These are phyloP conservation scores for Phoma sp. DNA, from an alignment of 2,329 filamentous ascomycete species.

Conservation along the genomic window DNA sequence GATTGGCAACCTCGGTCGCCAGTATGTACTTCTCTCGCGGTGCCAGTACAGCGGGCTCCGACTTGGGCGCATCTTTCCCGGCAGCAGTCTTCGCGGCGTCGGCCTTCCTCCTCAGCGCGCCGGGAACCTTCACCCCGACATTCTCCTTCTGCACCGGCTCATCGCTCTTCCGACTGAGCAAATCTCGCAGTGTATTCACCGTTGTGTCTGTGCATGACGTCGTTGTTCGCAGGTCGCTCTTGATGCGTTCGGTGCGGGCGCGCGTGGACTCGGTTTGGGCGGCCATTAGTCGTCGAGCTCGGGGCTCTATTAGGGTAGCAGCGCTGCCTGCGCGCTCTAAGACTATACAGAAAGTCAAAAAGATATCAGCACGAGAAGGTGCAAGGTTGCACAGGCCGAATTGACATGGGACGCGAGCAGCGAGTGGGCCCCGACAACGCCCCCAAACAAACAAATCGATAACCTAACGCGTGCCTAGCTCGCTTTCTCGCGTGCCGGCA, in stretches of 20 bases:
- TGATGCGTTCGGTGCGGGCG: slow-evolving; percentile 58
- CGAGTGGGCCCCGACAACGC: slow-evolving; percentile 1
- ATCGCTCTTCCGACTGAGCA: slow-evolving; percentile 49
- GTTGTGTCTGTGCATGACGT: slow-evolving; percentile 58
- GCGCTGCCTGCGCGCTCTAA: slow-evolving; percentile 17
- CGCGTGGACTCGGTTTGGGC: slow-evolving; percentile 40
- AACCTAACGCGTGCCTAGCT: slow-evolving; percentile 2
- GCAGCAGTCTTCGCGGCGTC: slow-evolving; percentile 37
- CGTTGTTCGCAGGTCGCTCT: slow-evolving; percentile 54
- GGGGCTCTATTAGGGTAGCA: slow-evolving; percentile 13
- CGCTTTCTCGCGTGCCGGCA: too few species aligned
- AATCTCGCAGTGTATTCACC: slow-evolving; percentile 52
- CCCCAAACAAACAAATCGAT: slow-evolving; percentile 18
- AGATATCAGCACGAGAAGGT: slow-evolving; percentile 9
- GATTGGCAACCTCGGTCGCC: slow-evolving; percentile 76
- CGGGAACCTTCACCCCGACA: slow-evolving; percentile 34
- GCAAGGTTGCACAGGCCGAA: slow-evolving; percentile 6
- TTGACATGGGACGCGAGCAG: slow-evolving; percentile 4
- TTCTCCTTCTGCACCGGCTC: slow-evolving; percentile 44
- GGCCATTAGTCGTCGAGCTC: slow-evolving; percentile 33
- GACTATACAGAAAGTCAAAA: slow-evolving; percentile 13
- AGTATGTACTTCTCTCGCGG: slow-evolving; percentile 68
- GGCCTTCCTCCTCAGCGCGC: slow-evolving; percentile 34
- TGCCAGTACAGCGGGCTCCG: slow-evolving; percentile 49
- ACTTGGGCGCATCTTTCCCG: slow-evolving; percentile 46